Base-by-base conservation (phyloP, 1,284 basidiomycete species). In the Irpex lacteus region DNA sequence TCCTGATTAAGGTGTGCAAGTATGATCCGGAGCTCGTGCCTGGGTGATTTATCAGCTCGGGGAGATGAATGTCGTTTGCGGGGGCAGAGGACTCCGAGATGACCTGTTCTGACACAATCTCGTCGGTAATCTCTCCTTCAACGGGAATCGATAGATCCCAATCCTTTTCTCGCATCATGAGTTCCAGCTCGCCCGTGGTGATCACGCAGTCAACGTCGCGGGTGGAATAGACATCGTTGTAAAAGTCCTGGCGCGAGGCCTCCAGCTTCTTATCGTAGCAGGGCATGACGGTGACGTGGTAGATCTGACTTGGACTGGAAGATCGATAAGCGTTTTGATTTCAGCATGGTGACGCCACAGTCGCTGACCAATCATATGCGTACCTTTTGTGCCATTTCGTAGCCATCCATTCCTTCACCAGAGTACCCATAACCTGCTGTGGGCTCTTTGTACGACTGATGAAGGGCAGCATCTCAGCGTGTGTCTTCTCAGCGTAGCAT, bases 261-360 rank as follows among this genome's bases (percentile, higher is more conserved):
- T 99, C 98, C 32, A 99, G 89, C 75, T 99, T 99, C 80, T 99
- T 99, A 83, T 99, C 98, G 77, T 98, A 99, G 78, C 98, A 99
- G 0, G 97, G 96, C 96, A 99, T 99, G 50, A 98, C 95, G 0
- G 95, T 87, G 66, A 98, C 94, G 72, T 99, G 98, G 76, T 98
- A 99, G 61, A 98, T 85, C 70, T 94, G 82, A 70, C 91, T 82
- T 1, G 94, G 91, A 37, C 91, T 95, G 60, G 38, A 36, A 18
- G n/a, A 53, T 47, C 18, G 37, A 26, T 47, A 40, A 34, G 60
- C 47, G 63, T 32, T 26, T 55, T 9, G 32, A 34, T 36, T 19
- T 47, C 18, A 61, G 44, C 32, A 44, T 7, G 15, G 13, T 58
- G 44, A 52, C 37, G 62, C 19, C 54, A 63, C 21, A 15, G 44